phyloP scores from a whole-genome alignment of 2,329 filamentous ascomycete genomes.

The Neofusicoccum parvum region DNA sequence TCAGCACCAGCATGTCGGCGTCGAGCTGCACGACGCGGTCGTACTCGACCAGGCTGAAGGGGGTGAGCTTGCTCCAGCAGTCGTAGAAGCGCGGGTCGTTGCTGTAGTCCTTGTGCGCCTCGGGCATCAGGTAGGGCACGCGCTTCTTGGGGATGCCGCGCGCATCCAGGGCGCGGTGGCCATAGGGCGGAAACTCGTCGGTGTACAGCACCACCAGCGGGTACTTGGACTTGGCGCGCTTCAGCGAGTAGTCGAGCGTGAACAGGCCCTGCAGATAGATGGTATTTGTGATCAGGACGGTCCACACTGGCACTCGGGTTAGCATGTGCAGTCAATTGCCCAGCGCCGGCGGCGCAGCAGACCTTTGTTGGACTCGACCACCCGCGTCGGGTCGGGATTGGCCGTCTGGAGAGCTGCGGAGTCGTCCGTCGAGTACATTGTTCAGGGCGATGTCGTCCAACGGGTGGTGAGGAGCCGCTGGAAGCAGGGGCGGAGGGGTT shows the following conservation, averaged over 20 bases:
- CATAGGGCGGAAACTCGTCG: constrained; percentile 69
- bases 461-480: neutral
- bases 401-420: constrained; percentile 9
- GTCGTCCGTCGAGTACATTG: constrained; percentile 7
- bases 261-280: constrained; percentile 80
- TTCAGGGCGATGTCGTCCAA: neutral
- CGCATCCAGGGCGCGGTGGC: constrained; percentile 67
- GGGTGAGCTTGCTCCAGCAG: constrained; percentile 84
- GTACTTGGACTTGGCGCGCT: constrained; percentile 65
- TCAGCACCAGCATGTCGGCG: constrained; percentile 80
- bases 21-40: constrained; percentile 81
- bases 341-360: neutral
- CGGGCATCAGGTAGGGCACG: constrained; percentile 73
- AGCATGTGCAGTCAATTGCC: neutral
- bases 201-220: constrained; percentile 84
- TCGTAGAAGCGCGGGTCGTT: constrained; percentile 85
- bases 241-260: constrained; percentile 77
- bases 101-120: constrained; percentile 65
- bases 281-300: constrained; percentile 82
- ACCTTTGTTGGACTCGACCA: constrained; percentile 43
- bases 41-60: constrained; percentile 77
- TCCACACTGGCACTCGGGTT: constrained; percentile 67
- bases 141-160: constrained; percentile 70
- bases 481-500: constrained; percentile 16
- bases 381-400: constrained; percentile 30